Evolutionary conservation across 108 stramenopile species (phyloP).

Genomic region (Skeletonema costatum): DNA sequence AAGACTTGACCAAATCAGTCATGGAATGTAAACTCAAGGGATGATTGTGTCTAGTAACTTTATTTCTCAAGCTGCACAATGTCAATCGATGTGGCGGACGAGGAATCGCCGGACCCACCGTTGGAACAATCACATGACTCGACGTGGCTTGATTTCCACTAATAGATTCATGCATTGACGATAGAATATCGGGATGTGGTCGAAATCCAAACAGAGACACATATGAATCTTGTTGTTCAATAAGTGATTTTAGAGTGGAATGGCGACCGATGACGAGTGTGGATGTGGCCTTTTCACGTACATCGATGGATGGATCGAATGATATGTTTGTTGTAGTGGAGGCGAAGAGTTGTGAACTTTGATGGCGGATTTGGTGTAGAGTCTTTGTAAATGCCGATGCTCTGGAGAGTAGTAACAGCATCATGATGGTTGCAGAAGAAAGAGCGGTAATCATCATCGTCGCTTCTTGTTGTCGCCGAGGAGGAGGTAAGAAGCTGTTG

Average conservation of each 20-base stretch:
- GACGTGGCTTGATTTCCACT: not conserved
- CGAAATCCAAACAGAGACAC: constrained; percentile 49
- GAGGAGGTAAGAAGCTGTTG: too few relatives aligned
- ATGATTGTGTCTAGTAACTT: constrained; percentile 66
- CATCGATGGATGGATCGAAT: constrained; percentile 23
- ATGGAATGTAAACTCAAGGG: constrained; percentile 71
- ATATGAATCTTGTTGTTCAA: constrained; percentile 32
- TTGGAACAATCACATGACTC: constrained; percentile 32
- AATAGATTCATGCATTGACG: constrained; percentile 25
- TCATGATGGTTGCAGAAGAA: not conserved
- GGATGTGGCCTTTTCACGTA: constrained; percentile 31
- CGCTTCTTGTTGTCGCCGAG: too few relatives aligned
- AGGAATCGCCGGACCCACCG: constrained; percentile 40
- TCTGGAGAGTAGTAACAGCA: not conserved
- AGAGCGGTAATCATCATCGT: not conserved
- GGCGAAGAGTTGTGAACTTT: not conserved
- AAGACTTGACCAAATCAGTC: constrained; percentile 48
- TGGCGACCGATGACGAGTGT: constrained; percentile 42
- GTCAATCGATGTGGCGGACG: constrained; percentile 45
- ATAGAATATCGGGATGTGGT: constrained; percentile 34
- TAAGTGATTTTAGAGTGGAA: constrained; percentile 28
- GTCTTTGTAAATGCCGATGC: not conserved
- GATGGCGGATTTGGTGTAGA: not conserved
- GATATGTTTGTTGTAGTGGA: constrained; percentile 7
- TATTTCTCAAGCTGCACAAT: constrained; percentile 26